These are phyloP conservation scores for Penicillium decumbens DNA, from an alignment of 2,329 filamentous ascomycete genomes.

Conservation along the genomic window DNA sequence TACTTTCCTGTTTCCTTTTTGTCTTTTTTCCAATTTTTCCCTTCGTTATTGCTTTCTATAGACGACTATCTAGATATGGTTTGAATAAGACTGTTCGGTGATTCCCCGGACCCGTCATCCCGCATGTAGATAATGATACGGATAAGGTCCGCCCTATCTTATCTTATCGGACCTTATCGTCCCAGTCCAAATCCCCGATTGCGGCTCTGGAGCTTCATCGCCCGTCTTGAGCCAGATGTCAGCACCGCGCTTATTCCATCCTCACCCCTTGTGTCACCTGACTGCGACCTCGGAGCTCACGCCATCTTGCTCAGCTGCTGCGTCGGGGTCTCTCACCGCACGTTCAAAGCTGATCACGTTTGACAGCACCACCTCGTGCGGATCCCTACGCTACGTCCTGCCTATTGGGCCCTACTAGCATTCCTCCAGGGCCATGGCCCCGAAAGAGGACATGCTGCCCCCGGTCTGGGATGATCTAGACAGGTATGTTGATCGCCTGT, in stretches of 20 bases:
- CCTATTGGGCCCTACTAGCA: constrained; percentile 23
- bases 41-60: too few species aligned
- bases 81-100: background rate
- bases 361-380: constrained; percentile 9
- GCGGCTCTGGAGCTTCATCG: constrained; percentile 10
- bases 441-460: constrained; percentile 40
- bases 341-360: constrained; percentile 5
- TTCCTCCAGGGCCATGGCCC: constrained; percentile 39
- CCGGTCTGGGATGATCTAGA: constrained; percentile 41
- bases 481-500: constrained; percentile 32
- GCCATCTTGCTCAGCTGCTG: background rate
- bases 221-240: background rate
- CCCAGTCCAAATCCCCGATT: background rate
- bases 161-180: background rate
- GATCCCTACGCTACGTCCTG: constrained; percentile 8
- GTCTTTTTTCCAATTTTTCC: too few species aligned
- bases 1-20: background rate
- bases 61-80: background rate
- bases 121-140: background rate
- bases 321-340: background rate
- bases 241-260: constrained; percentile 2
- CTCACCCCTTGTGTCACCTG: constrained; percentile 13
- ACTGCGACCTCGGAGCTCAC: constrained; percentile 19
- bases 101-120: background rate
- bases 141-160: background rate